Evolutionary conservation across 345 rosid genomes (phyloP).

Genomic region (Lepidium africanum): DNA sequence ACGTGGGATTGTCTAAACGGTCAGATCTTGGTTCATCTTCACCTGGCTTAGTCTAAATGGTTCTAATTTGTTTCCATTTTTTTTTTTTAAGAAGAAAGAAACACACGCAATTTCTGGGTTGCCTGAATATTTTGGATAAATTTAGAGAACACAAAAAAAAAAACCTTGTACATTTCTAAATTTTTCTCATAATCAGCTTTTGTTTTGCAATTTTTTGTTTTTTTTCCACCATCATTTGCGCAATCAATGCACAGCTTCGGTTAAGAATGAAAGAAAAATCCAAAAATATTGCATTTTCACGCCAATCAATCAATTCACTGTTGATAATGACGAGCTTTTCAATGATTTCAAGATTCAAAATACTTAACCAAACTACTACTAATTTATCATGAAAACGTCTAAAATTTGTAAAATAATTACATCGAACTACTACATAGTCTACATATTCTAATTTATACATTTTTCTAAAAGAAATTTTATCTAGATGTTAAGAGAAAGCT

Average conservation of each 20-base stretch:
- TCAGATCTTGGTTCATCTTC: background rate
- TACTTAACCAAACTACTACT: background rate
- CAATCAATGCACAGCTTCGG: background rate
- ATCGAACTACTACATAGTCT: too few relatives aligned
- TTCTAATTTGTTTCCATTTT: background rate
- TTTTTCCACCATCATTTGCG: conserved; percentile 2
- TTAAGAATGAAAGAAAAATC: background rate
- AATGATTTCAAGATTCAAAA: background rate
- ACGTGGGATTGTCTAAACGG: conserved; percentile 17
- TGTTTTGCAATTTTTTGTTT: background rate
- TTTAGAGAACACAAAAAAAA: too few relatives aligned
- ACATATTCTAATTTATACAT: too few relatives aligned
- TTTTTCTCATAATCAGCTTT: background rate
- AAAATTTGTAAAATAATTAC: background rate
- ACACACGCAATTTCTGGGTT: background rate
- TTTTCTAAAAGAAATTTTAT: too few relatives aligned
- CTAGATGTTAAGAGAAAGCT: background rate
- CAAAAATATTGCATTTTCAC: background rate
- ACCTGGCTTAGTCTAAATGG: background rate
- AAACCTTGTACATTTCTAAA: background rate
- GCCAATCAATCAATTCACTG: background rate
- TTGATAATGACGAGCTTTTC: background rate
- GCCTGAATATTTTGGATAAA: background rate
- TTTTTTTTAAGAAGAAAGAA: background rate
- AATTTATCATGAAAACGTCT: background rate